phyloP scores from a whole-genome alignment of 805 yeast species.

The Blastobotrys mokoenaii region DNA sequence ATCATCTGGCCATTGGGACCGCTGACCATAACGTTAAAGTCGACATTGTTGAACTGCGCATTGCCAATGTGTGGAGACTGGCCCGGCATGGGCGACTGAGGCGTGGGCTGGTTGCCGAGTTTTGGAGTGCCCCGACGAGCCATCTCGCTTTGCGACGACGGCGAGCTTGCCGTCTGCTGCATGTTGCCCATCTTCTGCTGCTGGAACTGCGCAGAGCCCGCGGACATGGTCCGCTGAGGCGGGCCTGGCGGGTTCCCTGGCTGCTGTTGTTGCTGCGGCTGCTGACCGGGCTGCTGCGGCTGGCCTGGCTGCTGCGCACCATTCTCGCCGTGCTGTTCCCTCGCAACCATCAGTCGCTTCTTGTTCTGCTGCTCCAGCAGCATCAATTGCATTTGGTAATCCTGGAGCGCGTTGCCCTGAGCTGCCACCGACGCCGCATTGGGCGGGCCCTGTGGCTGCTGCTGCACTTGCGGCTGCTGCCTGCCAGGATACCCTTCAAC shows the following conservation, averaged over 20 bases:
- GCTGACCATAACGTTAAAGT: slow-evolving; percentile 26
- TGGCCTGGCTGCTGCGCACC: slow-evolving; percentile 17
- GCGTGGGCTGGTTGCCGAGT: slow-evolving; percentile 21
- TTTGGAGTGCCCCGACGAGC: slow-evolving; percentile 23
- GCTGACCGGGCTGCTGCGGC: slow-evolving; percentile 16
- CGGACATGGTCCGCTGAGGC: slow-evolving; percentile 5
- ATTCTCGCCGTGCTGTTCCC: slow-evolving; percentile 26
- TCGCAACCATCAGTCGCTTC: slow-evolving; percentile 41
- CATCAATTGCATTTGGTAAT: slow-evolving; percentile 74
- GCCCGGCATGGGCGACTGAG: slow-evolving; percentile 22
- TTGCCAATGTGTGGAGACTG: slow-evolving; percentile 1
- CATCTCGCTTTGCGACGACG: slow-evolving; percentile 4
- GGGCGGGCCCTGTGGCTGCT: slow-evolving; percentile 28
- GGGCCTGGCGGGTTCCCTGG: too few relatives aligned
- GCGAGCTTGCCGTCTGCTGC: slow-evolving; percentile 4
- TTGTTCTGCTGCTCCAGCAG: slow-evolving; percentile 69
- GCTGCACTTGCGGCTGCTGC: slow-evolving; percentile 2
- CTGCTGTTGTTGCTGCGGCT: slow-evolving; percentile 8
- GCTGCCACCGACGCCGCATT: slow-evolving; percentile 22
- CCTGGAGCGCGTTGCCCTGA: slow-evolving; percentile 54
- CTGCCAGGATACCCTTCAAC: not conserved
- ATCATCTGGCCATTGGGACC: slow-evolving; percentile 19
- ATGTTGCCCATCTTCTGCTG: slow-evolving; percentile 4
- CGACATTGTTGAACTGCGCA: slow-evolving; percentile 15
- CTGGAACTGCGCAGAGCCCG: slow-evolving; percentile 2